Evolutionary conservation across 768 basidiomycete species (phyloP).

Genomic region (Boletales sp.): DNA sequence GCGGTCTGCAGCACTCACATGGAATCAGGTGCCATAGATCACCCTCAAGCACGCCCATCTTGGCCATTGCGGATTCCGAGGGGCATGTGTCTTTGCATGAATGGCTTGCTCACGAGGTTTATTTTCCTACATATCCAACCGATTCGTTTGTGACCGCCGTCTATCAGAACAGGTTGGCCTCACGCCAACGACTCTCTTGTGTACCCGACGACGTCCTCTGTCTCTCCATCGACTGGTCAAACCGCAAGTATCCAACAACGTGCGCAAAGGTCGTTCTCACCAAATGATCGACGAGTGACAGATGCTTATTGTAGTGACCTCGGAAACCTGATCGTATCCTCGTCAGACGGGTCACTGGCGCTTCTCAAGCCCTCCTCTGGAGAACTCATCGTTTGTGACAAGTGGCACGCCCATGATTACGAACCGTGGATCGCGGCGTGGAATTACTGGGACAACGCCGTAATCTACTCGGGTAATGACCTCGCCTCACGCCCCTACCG

Average conservation of each 20-base stretch:
- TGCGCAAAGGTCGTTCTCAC: constrained; percentile 27
- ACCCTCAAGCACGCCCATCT: constrained; percentile 37
- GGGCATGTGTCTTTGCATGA: constrained; percentile 67
- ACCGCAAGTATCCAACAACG: constrained; percentile 51
- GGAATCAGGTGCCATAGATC: constrained; percentile 56
- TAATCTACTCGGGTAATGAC: constrained; percentile 79
- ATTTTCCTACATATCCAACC: background rate
- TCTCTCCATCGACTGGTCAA: constrained; percentile 93
- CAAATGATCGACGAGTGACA: background rate
- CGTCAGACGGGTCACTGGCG: constrained; percentile 76
- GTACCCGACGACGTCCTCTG: constrained; percentile 61
- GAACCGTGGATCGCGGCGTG: constrained; percentile 95
- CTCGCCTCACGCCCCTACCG: background rate
- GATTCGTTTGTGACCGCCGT: background rate
- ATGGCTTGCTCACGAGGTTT: constrained; percentile 49
- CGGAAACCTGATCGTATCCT: constrained; percentile 70
- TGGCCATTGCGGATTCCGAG: constrained; percentile 84
- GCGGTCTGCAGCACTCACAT: constrained; percentile 5
- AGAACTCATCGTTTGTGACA: constrained; percentile 43
- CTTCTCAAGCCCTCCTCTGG: constrained; percentile 49
- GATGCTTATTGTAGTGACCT: constrained; percentile 34
- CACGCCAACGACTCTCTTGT: constrained; percentile 44
- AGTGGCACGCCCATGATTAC: constrained; percentile 87
- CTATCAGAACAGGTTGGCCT: constrained; percentile 38
- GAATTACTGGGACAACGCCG: constrained; percentile 78